Base-by-base conservation (phyloP, 2,329 filamentous ascomycete species). In the Proliferodiscus dingleyae region DNA sequence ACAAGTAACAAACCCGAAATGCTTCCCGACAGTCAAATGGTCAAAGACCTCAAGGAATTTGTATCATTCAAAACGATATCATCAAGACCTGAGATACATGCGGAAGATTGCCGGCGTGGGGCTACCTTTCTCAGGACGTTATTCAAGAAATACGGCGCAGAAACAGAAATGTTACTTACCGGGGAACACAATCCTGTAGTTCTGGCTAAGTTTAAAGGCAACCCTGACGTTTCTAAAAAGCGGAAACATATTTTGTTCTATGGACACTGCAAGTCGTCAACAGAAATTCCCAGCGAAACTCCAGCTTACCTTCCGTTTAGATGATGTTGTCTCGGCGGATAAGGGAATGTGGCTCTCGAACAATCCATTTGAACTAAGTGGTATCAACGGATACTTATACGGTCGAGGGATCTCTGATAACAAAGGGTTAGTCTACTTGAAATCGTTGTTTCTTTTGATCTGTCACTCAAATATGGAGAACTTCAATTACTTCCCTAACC, bases 381-480 rank as follows among this genome's bases (percentile, higher is more conserved):
- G 93, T 3, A 80, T 89, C 45, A 90, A 95, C 58, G 91, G 93
- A 0, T 97, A 91, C 63, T 72, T 97, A 2, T 97, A 98, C 54
- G 93, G 93, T 2, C 86, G 93, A 58, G 93, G 93, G n/a, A 87
- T 94, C 11, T 94, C 89, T 38, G 93, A 98, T 66, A 97, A 98
- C 70, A 98, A 98, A 65, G 93, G 94, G n/a, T n/a, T n/a, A n/a
- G n/a, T n/a, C n/a, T n/a, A n/a, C n/a, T n/a, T n/a, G n/a, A n/a
- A n/a, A n/a, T n/a, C n/a, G n/a, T n/a, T n/a, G n/a, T n/a, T n/a
- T n/a, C n/a, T n/a, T n/a, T n/a, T n/a, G n/a, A n/a, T n/a, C n/a
- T n/a, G n/a, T n/a, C n/a, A n/a, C n/a, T n/a, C n/a, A n/a, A n/a
- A n/a, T n/a, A n/a, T n/a, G n/a, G n/a, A n/a, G n/a, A n/a, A n/a